Base-by-base conservation (phyloP, 1,284 basidiomycete species). In the Boletellus deceptivus region DNA sequence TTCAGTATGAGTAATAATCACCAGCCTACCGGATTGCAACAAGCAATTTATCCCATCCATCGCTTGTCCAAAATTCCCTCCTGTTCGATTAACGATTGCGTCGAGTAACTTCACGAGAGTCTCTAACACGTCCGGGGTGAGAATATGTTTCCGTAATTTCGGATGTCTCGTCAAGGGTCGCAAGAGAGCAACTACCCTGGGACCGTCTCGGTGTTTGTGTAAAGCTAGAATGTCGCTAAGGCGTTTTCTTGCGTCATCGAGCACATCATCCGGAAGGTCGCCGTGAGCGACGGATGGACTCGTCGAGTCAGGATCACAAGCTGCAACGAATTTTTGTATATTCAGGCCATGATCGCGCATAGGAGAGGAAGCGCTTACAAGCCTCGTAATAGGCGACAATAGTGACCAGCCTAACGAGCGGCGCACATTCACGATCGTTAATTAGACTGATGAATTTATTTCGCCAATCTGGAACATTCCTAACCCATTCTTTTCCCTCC, bases 381-480 rank as follows among this genome's bases (percentile, higher is more conserved):
- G 53, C 55, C 34, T 67, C 64, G 11, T 56, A 62, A 43, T 62
- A 68, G 11, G 60, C 62, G 1, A 67, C 52, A 4, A 63, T 52
- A 14, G 58, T 50, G 16, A 59, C 55, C 4, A 64, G 55, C 35
- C 50, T 56, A 4, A 63, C 54, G 6, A 68, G 47, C 0, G 49
- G 24, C 3, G 45, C 37, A 25, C 44, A 46, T 4, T 46, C n/a
- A 13, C 8, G 27, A 6, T 44, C 43, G 16, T 27, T 6, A 11
- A 64, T 55, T 34, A 68, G 36, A 3, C 22, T 24, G 18, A 9
- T 40, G 10, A 64, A 49, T 27, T 27, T 22, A 5, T 25, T 5
- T 33, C 44, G 35, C 59, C 57, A 67, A 10, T 34, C 0, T 3
- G 29, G 44, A 6, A 56, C 44, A 6, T 46, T 53, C 38, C 50